These are phyloP conservation scores for Ustilago curta DNA, from an alignment of 1,284 basidiomycete genomes.

Conservation along the genomic window DNA sequence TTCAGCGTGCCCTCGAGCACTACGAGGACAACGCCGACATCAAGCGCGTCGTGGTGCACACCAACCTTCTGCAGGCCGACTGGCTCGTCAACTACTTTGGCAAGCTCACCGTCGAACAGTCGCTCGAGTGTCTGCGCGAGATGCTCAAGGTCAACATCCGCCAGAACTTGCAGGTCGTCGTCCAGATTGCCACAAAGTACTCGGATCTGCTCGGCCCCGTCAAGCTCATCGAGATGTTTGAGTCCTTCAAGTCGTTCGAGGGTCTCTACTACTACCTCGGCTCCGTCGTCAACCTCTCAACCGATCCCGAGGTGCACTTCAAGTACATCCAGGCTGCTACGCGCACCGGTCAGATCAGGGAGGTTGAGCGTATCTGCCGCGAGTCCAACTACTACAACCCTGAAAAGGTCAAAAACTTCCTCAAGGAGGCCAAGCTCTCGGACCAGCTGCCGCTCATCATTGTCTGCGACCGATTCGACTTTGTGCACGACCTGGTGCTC, in stretches of 20 bases:
- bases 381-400: slow-evolving; percentile 98
- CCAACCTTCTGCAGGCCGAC: slow-evolving; percentile 85
- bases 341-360: slow-evolving; percentile 96
- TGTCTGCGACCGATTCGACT: slow-evolving; percentile 99
- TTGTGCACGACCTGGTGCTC: slow-evolving; percentile 97
- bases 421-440: slow-evolving; percentile 90
- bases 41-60: slow-evolving; percentile 97
- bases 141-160: slow-evolving; percentile 98
- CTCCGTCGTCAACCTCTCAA: slow-evolving; percentile 94
- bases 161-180: slow-evolving; percentile 95
- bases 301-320: slow-evolving; percentile 98
- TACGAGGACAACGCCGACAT: slow-evolving; percentile 97
- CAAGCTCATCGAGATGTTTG: slow-evolving; percentile 98
- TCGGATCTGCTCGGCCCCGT: slow-evolving; percentile 97
- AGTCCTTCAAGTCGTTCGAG: slow-evolving; percentile 97
- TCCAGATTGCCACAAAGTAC: slow-evolving; percentile 99
- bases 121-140: slow-evolving; percentile 94
- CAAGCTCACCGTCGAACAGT: slow-evolving; percentile 97
- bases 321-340: slow-evolving; percentile 99
- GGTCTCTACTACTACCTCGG: slow-evolving; percentile 98
- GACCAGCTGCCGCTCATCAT: slow-evolving; percentile 99
- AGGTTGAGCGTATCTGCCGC: slow-evolving; percentile 97
- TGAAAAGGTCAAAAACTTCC: slow-evolving; percentile 99
- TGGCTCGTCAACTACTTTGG: slow-evolving; percentile 99
- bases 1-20: slow-evolving; percentile 96